Percentiles rank a stretch among this genome's conserved stretches.
Evolutionary conservation across 352 stramenopile genomes (phyloP).

Genomic region (Phytophthora crassamura): DNA sequence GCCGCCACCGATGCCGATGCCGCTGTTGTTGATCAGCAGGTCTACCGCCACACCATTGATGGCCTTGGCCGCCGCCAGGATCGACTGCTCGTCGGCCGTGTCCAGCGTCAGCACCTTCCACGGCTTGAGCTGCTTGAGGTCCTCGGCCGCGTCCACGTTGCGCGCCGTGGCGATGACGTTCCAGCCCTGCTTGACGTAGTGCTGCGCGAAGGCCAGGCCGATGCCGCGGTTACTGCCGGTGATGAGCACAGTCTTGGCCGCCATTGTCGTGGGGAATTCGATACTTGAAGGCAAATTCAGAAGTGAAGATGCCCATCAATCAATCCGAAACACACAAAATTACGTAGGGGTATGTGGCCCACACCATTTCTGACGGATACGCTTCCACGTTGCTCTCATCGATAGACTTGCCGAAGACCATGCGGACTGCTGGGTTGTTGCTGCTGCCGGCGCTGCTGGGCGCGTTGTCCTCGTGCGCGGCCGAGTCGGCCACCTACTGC

Average conservation of each 20-base stretch:
- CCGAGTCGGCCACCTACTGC: conserved; percentile 44
- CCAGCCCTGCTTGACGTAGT: conserved; percentile 57
- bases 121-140: conserved; percentile 37
- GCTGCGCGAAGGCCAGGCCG: conserved; percentile 45
- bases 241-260: conserved; percentile 53
- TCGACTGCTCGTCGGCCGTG: conserved; percentile 59
- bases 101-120: conserved; percentile 66
- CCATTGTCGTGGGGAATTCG: conserved; percentile 7
- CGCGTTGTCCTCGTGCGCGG: neutral
- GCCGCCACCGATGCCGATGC: conserved; percentile 39
- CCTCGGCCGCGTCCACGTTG: conserved; percentile 38
- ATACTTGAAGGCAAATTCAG: conserved; percentile 11
- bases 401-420: neutral
- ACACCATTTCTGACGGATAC: conserved; percentile 23
- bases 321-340: conserved; percentile 1
- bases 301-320: conserved; percentile 2
- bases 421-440: conserved; percentile 22
- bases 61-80: conserved; percentile 43
- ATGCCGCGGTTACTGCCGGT: conserved; percentile 62
- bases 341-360: neutral
- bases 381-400: conserved; percentile 24
- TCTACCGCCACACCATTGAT: conserved; percentile 55
- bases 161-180: conserved; percentile 56
- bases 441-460: conserved; percentile 17
- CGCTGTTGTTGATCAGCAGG: conserved; percentile 82